phyloP scores from a whole-genome alignment of 179 eudicot genomes.

The Spinacia oleracea region DNA sequence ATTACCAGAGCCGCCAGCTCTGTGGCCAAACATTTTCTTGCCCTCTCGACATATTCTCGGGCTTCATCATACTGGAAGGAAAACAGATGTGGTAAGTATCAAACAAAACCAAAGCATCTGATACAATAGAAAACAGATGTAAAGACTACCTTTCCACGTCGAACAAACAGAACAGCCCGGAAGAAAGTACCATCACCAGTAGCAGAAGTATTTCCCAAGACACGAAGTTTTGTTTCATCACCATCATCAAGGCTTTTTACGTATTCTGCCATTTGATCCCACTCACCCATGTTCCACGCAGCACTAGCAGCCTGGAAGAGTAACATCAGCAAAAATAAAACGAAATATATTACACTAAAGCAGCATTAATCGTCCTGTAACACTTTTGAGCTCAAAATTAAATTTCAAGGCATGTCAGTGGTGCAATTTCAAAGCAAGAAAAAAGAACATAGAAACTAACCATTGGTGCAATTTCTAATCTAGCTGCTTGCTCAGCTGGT shows the following conservation, averaged over 20 bases:
- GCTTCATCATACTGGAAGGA: constrained; percentile 88
- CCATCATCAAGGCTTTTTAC: constrained; percentile 97
- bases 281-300: constrained; percentile 99
- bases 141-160: constrained; percentile 69
- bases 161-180: constrained; percentile 91
- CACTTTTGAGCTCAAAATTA: neutral
- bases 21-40: constrained; percentile 95
- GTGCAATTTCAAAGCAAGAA: neutral
- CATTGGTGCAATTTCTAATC: constrained; percentile 99
- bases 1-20: constrained; percentile 96
- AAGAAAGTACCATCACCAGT: constrained; percentile 91
- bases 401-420: neutral
- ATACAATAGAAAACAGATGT: neutral
- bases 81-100: constrained; percentile 8
- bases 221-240: constrained; percentile 81
- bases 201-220: constrained; percentile 84
- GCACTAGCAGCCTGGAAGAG: constrained; percentile 80
- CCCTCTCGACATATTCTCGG: constrained; percentile 91
- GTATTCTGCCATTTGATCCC: constrained; percentile 99
- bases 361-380: neutral
- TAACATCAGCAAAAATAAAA: neutral
- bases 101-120: neutral
- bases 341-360: constrained; percentile 6
- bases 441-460: constrained; percentile 38
- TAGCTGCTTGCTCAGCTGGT: constrained; percentile 91